Percentiles rank a stretch among this genome's conserved stretches.
These are phyloP conservation scores for Mycena latifolia DNA, from an alignment of 768 basidiomycete species.

Conservation along the genomic window DNA sequence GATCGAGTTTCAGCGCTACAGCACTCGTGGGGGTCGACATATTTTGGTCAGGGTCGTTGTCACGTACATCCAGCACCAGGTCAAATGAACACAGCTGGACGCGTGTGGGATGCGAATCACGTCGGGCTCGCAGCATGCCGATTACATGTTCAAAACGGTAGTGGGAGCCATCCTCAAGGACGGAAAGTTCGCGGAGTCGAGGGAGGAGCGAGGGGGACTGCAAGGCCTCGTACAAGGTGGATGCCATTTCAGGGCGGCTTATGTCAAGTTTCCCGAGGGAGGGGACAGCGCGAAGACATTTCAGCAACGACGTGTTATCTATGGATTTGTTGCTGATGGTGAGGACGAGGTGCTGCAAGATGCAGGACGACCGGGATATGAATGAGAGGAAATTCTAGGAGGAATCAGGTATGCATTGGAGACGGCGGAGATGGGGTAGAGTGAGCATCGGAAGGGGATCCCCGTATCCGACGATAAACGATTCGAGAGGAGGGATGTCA, in stretches of 20 bases:
- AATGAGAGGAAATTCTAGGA: neutral
- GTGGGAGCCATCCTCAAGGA: no score
- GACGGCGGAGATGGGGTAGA: slow-evolving; percentile 6
- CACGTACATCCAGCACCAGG: no score
- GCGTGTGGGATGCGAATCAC: no score
- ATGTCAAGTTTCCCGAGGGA: slow-evolving; percentile 2
- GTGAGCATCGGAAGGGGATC: slow-evolving; percentile 1
- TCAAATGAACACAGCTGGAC: no score
- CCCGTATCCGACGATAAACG: neutral
- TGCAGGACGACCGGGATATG: neutral
- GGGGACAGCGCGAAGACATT: neutral
- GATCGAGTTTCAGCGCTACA: no score
- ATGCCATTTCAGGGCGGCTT: neutral
- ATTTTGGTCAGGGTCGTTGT: no score
- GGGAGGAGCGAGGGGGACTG: slow-evolving; percentile 1
- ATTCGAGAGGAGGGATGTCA: slow-evolving; percentile 6
- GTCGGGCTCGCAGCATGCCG: no score
- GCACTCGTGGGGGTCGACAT: no score
- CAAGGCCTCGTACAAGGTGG: neutral
- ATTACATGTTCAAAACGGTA: no score
- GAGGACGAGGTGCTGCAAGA: neutral
- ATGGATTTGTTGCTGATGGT: neutral
- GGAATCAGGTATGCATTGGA: neutral
- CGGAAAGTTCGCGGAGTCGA: neutral
- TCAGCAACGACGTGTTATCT: neutral